phyloP scores from a whole-genome alignment of 306 rosid genomes.

The Casuarina cunninghamiana region DNA sequence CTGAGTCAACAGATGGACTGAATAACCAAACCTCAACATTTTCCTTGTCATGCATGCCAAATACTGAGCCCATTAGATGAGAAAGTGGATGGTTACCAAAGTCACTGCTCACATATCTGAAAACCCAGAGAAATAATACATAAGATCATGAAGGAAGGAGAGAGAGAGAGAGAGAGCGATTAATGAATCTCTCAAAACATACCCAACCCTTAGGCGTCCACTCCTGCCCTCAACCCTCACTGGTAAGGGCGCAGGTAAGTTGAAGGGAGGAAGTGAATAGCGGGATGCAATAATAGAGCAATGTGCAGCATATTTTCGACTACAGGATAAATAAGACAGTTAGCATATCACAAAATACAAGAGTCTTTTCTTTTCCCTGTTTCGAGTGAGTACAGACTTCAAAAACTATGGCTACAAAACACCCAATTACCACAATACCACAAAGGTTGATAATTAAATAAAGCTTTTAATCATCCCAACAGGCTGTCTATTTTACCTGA shows the following conservation, averaged over 20 bases:
- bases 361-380: background rate
- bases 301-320: constrained; percentile 92
- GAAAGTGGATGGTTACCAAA: constrained; percentile 74
- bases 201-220: constrained; percentile 85
- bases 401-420: background rate
- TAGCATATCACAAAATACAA: background rate
- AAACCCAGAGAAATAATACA: background rate
- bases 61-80: constrained; percentile 95
- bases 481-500: constrained; percentile 54
- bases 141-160: background rate
- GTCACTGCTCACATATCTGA: constrained; percentile 68
- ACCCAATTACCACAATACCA: background rate
- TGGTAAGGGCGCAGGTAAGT: constrained; percentile 66
- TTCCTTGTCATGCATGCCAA: constrained; percentile 86
- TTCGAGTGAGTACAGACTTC: background rate
- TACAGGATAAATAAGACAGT: constrained; percentile 29
- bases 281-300: constrained; percentile 91
- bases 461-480: background rate
- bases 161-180: background rate
- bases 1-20: background rate
- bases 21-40: constrained; percentile 71
- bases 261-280: constrained; percentile 72
- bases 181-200: constrained; percentile 27
- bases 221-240: constrained; percentile 66
- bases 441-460: background rate